Conservation (phyloP, 306 rosid genomes). For the Leucaena leucocephala region DNA sequence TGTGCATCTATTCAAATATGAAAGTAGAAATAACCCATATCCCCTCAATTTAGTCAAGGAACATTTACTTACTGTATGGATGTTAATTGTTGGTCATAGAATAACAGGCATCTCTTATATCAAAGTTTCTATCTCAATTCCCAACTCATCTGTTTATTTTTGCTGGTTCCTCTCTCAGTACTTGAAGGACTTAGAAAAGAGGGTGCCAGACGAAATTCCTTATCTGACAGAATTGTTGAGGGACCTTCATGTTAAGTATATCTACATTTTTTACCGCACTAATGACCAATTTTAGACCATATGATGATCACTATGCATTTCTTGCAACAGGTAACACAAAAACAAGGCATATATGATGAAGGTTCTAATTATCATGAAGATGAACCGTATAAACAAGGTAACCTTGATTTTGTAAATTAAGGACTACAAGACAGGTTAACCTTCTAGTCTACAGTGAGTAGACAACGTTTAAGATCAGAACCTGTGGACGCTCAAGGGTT, state of each 20-base stretch:
- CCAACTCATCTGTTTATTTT: slow-evolving; percentile 38
- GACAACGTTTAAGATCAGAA: slow-evolving; percentile 28
- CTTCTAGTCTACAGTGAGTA: not conserved
- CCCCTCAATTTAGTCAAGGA: not conserved
- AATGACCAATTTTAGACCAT: not conserved
- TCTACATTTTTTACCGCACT: slow-evolving; percentile 26
- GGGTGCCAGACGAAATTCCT: slow-evolving; percentile 64
- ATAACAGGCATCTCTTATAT: slow-evolving; percentile 22
- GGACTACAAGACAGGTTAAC: slow-evolving; percentile 12
- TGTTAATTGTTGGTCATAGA: slow-evolving; percentile 18
- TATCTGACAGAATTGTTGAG: slow-evolving; percentile 58
- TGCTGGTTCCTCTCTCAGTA: slow-evolving; percentile 51
- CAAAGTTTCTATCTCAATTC: slow-evolving; percentile 23
- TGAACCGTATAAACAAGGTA: slow-evolving; percentile 55
- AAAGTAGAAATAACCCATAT: slow-evolving; percentile 15
- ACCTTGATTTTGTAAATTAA: slow-evolving; percentile 26
- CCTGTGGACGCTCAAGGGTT: slow-evolving; percentile 12
- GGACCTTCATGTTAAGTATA: slow-evolving; percentile 56
- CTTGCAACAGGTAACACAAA: slow-evolving; percentile 57
- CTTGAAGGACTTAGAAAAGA: slow-evolving; percentile 55
- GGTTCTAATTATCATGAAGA: slow-evolving; percentile 38
- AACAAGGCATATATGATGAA: slow-evolving; percentile 41
- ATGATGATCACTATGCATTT: slow-evolving; percentile 33
- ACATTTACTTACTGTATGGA: slow-evolving; percentile 15
- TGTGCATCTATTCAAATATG: slow-evolving; percentile 20